Conservation (phyloP, 768 basidiomycete species). For the Amanita jacksonii region DNA sequence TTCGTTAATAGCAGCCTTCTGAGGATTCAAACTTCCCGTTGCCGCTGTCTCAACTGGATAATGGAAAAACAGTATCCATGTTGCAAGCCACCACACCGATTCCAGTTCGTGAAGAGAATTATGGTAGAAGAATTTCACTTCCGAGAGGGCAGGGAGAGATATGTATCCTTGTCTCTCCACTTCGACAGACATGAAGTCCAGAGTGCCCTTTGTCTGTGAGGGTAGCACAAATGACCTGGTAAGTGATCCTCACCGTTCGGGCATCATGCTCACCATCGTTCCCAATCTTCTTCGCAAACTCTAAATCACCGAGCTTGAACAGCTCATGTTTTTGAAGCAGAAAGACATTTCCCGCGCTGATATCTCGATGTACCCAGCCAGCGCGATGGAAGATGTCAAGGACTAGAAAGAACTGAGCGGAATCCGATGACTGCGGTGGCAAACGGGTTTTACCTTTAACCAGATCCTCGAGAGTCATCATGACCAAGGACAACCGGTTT, state of each 20-base stretch:
- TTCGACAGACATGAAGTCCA: not conserved
- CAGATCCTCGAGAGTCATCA: not conserved
- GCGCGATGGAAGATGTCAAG: not conserved
- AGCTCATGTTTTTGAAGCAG: not conserved
- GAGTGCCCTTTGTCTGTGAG: not conserved
- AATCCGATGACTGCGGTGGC: not conserved
- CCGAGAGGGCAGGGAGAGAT: too few species aligned
- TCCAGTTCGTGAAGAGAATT: conserved; percentile 2
- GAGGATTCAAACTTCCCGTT: not conserved
- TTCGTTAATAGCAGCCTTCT: too few species aligned
- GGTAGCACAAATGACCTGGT: not conserved
- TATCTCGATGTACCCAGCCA: not conserved
- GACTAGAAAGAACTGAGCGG: not conserved
- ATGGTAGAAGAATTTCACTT: not conserved
- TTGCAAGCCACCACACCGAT: too few species aligned
- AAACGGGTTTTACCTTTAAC: not conserved
- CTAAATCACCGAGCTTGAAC: conserved; percentile 1
- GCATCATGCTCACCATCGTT: not conserved
- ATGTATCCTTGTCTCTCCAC: not conserved
- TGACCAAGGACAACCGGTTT: not conserved
- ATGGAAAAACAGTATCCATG: not conserved
- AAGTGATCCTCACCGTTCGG: not conserved
- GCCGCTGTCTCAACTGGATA: not conserved
- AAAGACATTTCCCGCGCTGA: not conserved
- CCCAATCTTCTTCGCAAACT: not conserved